Evolutionary conservation across 2,329 filamentous ascomycete species (phyloP).

Genomic region (Sclerotinia glacialis): DNA sequence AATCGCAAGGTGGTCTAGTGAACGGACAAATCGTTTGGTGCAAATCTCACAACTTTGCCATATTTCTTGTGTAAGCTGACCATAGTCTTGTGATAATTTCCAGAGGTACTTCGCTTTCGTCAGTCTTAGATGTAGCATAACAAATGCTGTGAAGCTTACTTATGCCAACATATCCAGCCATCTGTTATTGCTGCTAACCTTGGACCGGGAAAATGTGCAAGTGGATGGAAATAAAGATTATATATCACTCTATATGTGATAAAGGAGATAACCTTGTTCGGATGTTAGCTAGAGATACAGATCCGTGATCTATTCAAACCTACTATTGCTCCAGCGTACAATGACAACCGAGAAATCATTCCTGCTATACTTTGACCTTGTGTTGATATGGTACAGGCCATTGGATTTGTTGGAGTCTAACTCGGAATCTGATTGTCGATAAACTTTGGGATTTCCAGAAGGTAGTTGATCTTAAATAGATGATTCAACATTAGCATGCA

Average conservation of each 20-base stretch:
- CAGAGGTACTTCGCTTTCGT: background rate
- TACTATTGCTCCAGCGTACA: constrained; percentile 11
- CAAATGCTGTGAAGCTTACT: background rate
- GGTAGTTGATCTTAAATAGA: background rate
- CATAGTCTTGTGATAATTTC: constrained; percentile 6
- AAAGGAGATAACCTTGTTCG: background rate
- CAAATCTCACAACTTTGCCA: constrained; percentile 10
- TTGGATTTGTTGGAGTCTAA: background rate
- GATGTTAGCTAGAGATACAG: background rate
- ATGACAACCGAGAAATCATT: background rate
- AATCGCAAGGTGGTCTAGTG: background rate
- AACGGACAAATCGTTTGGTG: constrained; percentile 13
- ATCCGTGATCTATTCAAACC: background rate
- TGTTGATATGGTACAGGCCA: background rate
- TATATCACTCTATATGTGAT: constrained; percentile 14
- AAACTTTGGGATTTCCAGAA: background rate
- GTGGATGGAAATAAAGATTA: constrained; percentile 19
- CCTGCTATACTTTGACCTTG: background rate
- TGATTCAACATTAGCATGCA: background rate
- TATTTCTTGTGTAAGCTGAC: constrained; percentile 11
- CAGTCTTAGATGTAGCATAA: background rate
- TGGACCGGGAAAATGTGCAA: constrained; percentile 21
- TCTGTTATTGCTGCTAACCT: constrained; percentile 15
- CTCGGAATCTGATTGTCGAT: background rate
- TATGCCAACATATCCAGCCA: constrained; percentile 9